phyloP scores from a whole-genome alignment of 192 early-diverging fungal species.

The Phycomyces blakesleeanus region DNA sequence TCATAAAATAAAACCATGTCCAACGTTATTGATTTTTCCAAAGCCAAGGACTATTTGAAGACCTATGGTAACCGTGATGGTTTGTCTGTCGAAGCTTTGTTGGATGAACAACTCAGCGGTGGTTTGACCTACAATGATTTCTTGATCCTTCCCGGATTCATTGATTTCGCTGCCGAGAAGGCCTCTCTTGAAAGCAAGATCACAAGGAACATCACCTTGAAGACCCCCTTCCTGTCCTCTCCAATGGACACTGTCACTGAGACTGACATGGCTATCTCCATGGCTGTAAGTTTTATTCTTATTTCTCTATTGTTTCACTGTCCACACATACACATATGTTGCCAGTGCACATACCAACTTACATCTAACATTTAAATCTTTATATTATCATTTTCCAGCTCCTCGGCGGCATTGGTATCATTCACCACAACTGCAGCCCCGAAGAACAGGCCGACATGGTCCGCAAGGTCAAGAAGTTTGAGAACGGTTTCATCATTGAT shows the following conservation, averaged over 20 bases:
- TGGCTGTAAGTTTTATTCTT: conserved; percentile 68
- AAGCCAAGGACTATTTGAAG: conserved; percentile 5
- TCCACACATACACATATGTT: too few relatives aligned
- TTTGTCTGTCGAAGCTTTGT: conserved; percentile 75
- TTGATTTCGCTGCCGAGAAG: conserved; percentile 84
- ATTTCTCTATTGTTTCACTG: too few relatives aligned
- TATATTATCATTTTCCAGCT: conserved; percentile 38
- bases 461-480: conserved; percentile 94
- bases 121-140: conserved; percentile 99
- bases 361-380: conserved; percentile 11
- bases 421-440: conserved; percentile 96
- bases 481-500: conserved; percentile 98
- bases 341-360: neutral
- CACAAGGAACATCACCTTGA: conserved; percentile 86
- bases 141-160: conserved; percentile 92
- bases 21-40: conserved; percentile 4
- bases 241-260: conserved; percentile 99
- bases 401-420: conserved; percentile 92
- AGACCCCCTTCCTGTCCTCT: conserved; percentile 90
- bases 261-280: conserved; percentile 96
- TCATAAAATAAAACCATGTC: conserved; percentile 4
- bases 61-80: conserved; percentile 64
- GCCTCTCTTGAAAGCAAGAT: conserved; percentile 81
- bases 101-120: conserved; percentile 74
- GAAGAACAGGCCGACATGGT: conserved; percentile 98